Evolutionary conservation across 176 grass and related monocot species (phyloP), one percentile per base, ranked within the genome.

Genomic region (Cymbopogon citratus): DNA sequence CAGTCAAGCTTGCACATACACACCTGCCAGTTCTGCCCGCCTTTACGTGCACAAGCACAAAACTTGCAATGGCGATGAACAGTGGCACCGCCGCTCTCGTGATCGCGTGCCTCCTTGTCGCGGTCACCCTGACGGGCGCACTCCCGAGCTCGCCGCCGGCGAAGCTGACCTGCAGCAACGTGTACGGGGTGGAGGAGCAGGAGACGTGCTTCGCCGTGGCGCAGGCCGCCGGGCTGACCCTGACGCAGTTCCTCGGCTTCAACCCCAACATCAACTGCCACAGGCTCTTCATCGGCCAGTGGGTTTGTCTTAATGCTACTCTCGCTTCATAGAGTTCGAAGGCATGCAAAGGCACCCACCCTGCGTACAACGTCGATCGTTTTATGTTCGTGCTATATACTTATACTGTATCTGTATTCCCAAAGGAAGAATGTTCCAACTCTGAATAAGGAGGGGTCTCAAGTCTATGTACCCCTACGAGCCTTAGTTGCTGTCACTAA

Each of bases 61-160:
- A 40, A 75, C 15, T 3, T 16, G 71, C 71, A 87, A 87, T 88
- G 86, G 86, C 86, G 25, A 88, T 36, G 2, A 1, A 3, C 34
- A 57, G 66, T 61, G 66, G 34, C 63, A 38, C 45, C 14, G 59
- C 86, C 19, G 70, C 68, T 71, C 39, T 71, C 7, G 39, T 89
- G 52, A 46, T 85, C 71, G 72, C 65, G 25, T 85, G 63, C 8
- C 82, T 88, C 5, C 68, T 89, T 56, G 82, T 60, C 26, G 68
- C 65, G 7, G 45, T 48, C 57, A 12, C 59, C 66, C 1, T 81
- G 78, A 43, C 57, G 56, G 83, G 60, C 35, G 87, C 19, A 0
- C 52, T 51, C 66, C 0, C 31, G 31, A 10, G 70, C 39, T 1
- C 45, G 45, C 14, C 45, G 45, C 45, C 5, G 45, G 0, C 45